phyloP scores from a whole-genome alignment of 1,284 basidiomycete species.

The Malassezia sp. region DNA sequence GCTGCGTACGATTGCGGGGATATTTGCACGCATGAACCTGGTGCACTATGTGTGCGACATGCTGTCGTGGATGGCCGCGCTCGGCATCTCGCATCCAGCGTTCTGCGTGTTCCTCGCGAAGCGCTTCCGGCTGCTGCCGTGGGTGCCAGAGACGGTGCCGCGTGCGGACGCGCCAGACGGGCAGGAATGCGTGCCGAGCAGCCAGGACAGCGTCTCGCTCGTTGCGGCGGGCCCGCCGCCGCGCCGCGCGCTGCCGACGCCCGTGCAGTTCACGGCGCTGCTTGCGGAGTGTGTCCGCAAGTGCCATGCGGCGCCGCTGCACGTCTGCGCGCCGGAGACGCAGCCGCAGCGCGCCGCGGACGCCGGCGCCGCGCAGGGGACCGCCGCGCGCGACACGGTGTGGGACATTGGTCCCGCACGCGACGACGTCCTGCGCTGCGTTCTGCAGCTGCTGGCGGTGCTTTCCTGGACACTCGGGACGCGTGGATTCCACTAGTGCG shows the following conservation, averaged over 20 bases:
- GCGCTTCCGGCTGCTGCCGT: neutral
- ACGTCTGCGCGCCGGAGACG: neutral
- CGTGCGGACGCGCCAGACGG: neutral
- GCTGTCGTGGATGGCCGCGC: slow-evolving; percentile 10
- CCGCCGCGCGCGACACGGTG: no score
- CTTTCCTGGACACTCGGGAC: slow-evolving; percentile 9
- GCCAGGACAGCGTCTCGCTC: neutral
- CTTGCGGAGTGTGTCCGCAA: slow-evolving; percentile 21
- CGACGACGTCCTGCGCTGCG: neutral
- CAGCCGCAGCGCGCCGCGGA: neutral
- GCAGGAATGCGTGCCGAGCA: neutral
- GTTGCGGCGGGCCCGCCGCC: neutral
- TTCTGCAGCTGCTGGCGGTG: slow-evolving; percentile 1
- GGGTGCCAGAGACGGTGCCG: neutral
- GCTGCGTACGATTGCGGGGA: slow-evolving; percentile 19
- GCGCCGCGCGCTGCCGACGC: slow-evolving; percentile 4
- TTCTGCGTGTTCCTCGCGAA: slow-evolving; percentile 1
- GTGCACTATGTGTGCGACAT: slow-evolving; percentile 19
- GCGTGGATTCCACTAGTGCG: slow-evolving; percentile 3
- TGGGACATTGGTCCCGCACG: slow-evolving; percentile 1
- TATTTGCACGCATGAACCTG: slow-evolving; percentile 19
- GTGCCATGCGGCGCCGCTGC: slow-evolving; percentile 7
- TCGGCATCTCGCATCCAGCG: slow-evolving; percentile 9
- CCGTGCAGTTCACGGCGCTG: slow-evolving; percentile 16
- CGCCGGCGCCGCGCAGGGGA: neutral